Base-by-base conservation (phyloP, 202 grass and related monocot species). In the Setaria italica region DNA sequence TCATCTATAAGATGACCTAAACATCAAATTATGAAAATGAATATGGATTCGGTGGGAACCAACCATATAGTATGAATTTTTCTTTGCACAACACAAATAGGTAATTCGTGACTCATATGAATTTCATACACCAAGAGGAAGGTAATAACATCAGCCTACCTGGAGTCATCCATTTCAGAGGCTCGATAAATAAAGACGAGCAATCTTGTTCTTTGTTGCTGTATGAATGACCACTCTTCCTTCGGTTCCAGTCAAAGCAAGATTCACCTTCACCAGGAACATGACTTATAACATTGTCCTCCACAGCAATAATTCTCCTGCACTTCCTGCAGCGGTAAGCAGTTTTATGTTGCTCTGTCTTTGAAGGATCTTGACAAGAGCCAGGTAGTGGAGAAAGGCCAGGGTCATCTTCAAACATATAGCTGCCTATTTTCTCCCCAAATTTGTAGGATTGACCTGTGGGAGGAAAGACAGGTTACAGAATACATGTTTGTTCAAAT, bases 151-250 rank as follows among this genome's bases (percentile, higher is more conserved):
- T 16, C 53, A 21, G 30, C 70, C 77, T 84, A 91, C 95, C 93
- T 89, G 93, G 87, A 82, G 89, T 93, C 95, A 98, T 98, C 95
- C 95, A 98, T 85, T 98, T 98, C 41, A 98, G 74, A 85, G 95
- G 95, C 81, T 98, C 95, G 1, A 98, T 46, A 77, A 93, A 98
- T 34, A 98, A 88, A 37, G 95, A 98, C 4, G 95, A 92, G 67
- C 93, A 98, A 65, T 87, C 91, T 67, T 93, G 78, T 46, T 98
- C 93, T 30, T 90, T 92, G 70, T 78, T 70, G 51, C 83, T 87
- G 78, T 85, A 72, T 58, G 83, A 57, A n/a, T 19, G 45, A 34
- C 74, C 63, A 74, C 74, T 80, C 82, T 89, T 95, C 62, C 88
- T 86, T 78, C 83, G 81, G 50, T 94, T 88, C 95, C 91, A 95